These are phyloP conservation scores for Colletotrichum nymphaeae DNA, from an alignment of 2,329 filamentous ascomycete species.

Conservation along the genomic window DNA sequence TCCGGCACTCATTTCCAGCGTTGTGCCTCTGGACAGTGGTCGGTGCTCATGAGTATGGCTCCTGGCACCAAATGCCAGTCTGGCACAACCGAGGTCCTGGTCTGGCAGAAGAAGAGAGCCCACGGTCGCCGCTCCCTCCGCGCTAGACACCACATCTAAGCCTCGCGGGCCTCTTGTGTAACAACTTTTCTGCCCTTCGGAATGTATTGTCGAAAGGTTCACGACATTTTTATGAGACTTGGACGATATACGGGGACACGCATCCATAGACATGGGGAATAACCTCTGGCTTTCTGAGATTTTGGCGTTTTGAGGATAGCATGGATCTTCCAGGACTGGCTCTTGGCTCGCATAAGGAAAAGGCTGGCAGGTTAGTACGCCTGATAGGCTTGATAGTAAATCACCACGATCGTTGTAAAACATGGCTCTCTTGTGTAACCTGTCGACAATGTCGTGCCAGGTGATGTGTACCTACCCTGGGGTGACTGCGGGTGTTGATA, in stretches of 20 bases:
- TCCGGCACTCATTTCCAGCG: slow-evolving; percentile 68
- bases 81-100: slow-evolving; percentile 42
- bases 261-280: slow-evolving; percentile 23
- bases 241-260: slow-evolving; percentile 25
- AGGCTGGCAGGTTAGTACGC: slow-evolving; percentile 12
- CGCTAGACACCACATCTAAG: slow-evolving; percentile 27
- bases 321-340: slow-evolving; percentile 28
- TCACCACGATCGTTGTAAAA: slow-evolving; percentile 16
- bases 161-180: not conserved
- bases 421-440: not conserved
- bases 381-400: slow-evolving; percentile 20
- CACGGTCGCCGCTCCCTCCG: slow-evolving; percentile 26
- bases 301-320: slow-evolving; percentile 30
- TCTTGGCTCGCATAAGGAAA: slow-evolving; percentile 21
- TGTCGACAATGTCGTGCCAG: not conserved
- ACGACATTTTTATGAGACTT: slow-evolving; percentile 33
- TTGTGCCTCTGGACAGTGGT: slow-evolving; percentile 70
- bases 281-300: slow-evolving; percentile 22
- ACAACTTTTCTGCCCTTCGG: slow-evolving; percentile 10
- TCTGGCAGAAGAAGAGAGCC: slow-evolving; percentile 36
- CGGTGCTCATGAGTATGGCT: slow-evolving; percentile 59
- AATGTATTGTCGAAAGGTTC: slow-evolving; percentile 18
- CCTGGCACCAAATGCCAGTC: slow-evolving; percentile 62
- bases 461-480: no score
- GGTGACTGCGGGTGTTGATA: not conserved